Evolutionary conservation across 225 moss, liverwort and hornwort species (phyloP).

Genomic region (Antitrichia curtipendula): DNA sequence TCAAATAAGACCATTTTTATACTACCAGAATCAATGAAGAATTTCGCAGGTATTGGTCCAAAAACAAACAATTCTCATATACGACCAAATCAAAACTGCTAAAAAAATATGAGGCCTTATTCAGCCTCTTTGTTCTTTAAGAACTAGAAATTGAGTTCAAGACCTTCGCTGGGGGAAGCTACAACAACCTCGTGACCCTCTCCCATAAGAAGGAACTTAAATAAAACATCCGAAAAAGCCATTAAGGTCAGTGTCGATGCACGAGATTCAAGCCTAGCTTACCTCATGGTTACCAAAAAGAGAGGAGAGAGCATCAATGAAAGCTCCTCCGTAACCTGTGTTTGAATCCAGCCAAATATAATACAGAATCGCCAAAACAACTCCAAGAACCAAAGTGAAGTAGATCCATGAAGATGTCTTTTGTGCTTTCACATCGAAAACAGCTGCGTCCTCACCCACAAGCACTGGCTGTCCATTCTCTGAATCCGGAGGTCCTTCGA

Average conservation of each 20-base stretch:
- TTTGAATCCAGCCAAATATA: conserved; percentile 70
- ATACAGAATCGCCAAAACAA: conserved; percentile 62
- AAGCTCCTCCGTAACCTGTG: conserved; percentile 69
- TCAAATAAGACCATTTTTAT: neutral
- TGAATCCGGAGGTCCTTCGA: conserved; percentile 2
- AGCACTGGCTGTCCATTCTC: conserved; percentile 1
- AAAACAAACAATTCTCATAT: neutral
- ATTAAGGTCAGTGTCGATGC: neutral
- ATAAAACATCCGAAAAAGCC: neutral
- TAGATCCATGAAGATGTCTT: conserved; percentile 81
- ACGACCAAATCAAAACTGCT: neutral
- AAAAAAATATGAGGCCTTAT: too few relatives aligned
- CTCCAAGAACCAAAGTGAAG: conserved; percentile 69
- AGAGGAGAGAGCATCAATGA: conserved; percentile 55
- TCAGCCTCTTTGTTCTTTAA: neutral
- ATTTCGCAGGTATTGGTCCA: neutral
- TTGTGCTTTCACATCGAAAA: conserved; percentile 49
- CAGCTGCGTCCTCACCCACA: conserved; percentile 79
- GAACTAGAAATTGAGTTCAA: neutral
- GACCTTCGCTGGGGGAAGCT: neutral
- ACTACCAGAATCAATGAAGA: neutral
- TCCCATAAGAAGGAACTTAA: neutral
- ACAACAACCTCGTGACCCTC: neutral
- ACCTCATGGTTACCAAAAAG: conserved; percentile 77
- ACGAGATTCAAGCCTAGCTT: neutral